Evolutionary conservation across 2,329 filamentous ascomycete species (phyloP).

Genomic region (Cordyceps farinosa): DNA sequence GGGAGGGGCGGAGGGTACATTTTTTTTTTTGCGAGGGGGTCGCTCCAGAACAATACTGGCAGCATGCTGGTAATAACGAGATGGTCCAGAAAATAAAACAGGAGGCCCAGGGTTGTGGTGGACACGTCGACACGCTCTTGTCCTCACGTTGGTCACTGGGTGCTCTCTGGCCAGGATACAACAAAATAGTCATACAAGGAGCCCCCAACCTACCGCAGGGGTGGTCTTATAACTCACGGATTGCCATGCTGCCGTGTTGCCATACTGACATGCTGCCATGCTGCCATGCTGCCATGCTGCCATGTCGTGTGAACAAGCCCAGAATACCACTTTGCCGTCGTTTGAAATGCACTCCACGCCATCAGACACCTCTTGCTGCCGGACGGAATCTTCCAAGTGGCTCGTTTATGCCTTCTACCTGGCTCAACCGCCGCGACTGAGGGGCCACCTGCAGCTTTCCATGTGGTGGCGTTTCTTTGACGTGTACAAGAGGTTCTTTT

Average conservation of each 20-base stretch:
- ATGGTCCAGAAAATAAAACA: neutral
- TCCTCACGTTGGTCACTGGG: neutral
- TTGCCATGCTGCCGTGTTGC: neutral
- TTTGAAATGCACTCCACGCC: neutral
- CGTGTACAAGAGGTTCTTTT: conserved; percentile 1
- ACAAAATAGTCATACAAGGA: neutral
- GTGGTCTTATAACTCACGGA: neutral
- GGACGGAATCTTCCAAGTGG: neutral
- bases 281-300: neutral
- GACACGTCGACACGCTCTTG: neutral
- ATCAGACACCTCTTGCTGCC: neutral
- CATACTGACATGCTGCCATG: neutral
- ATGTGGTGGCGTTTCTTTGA: conserved; percentile 12
- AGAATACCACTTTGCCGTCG: neutral
- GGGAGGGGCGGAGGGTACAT: neutral
- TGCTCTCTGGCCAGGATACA: neutral
- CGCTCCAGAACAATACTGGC: conserved; percentile 7
- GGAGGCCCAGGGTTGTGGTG: neutral
- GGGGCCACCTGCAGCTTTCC: neutral
- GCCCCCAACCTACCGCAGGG: neutral
- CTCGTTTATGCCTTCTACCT: neutral
- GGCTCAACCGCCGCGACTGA: neutral
- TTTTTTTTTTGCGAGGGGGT: neutral
- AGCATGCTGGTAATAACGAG: neutral
- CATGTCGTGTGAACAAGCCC: conserved; percentile 11